Evolutionary conservation across 371 early-diverging fungal species (phyloP).

Genomic region (Mucor piriformis): DNA sequence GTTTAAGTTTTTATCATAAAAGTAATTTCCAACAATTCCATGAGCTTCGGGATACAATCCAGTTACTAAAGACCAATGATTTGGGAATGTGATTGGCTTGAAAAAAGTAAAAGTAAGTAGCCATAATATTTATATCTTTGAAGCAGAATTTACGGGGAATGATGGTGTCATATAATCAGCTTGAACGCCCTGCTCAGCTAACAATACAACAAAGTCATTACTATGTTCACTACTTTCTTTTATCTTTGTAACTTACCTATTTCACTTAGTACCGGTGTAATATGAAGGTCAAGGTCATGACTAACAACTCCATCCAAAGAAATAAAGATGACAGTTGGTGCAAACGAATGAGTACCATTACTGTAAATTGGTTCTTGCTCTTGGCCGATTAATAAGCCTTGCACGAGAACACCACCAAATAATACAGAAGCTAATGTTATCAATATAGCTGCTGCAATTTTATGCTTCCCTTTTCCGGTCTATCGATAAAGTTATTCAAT

Average conservation of each 20-base stretch:
- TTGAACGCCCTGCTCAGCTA: slow-evolving; percentile 51
- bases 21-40: slow-evolving; percentile 91
- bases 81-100: slow-evolving; percentile 88
- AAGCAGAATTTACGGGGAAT: slow-evolving; percentile 62
- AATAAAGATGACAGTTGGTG: slow-evolving; percentile 79
- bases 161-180: slow-evolving; percentile 77
- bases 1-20: slow-evolving; percentile 77
- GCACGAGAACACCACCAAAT: slow-evolving; percentile 7
- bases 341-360: slow-evolving; percentile 76
- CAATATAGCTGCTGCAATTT: slow-evolving; percentile 1
- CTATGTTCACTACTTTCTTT: background rate
- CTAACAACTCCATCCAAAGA: slow-evolving; percentile 91
- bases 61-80: slow-evolving; percentile 92
- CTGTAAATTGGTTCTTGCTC: slow-evolving; percentile 18
- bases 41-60: slow-evolving; percentile 92
- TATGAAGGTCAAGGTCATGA: slow-evolving; percentile 76
- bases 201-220: background rate
- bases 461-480: background rate
- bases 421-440: slow-evolving; percentile 4
- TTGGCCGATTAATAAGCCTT: slow-evolving; percentile 1
- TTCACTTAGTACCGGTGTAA: slow-evolving; percentile 70
- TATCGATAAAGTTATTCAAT: background rate
- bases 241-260: slow-evolving; percentile 49
- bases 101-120: background rate
- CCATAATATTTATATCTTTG: background rate